phyloP scores from a whole-genome alignment of 768 basidiomycete species.

The Amanita jacksonii region DNA sequence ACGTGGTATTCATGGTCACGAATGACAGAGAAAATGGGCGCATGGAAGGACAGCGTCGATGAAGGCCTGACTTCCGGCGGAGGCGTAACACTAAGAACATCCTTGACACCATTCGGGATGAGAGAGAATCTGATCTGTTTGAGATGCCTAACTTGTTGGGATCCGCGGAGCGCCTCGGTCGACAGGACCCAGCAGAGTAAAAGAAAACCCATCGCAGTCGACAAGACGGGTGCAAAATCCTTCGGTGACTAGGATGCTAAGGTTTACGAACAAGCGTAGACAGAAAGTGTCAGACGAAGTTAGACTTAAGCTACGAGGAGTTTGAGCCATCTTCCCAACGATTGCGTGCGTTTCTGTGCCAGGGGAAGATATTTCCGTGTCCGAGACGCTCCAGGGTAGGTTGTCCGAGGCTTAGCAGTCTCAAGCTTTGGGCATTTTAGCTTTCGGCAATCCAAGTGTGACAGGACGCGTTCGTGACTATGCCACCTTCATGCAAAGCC shows the following conservation, averaged over 20 bases:
- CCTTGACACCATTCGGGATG: not conserved
- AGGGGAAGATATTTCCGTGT: not conserved
- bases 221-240: not conserved
- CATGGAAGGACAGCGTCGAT: not conserved
- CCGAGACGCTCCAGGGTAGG: not conserved
- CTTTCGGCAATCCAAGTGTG: constrained; percentile 2
- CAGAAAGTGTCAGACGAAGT: constrained; percentile 8
- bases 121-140: constrained; percentile 1
- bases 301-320: constrained; percentile 2
- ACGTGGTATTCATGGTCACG: constrained; percentile 1
- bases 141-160: not conserved
- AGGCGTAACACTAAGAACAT: too few relatives aligned
- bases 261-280: constrained; percentile 4
- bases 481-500: not conserved
- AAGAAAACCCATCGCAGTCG: not conserved
- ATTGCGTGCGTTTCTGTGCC: not conserved
- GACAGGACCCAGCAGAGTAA: not conserved
- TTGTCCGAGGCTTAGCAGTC: not conserved
- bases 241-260: not conserved
- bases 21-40: not conserved
- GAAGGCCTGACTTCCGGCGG: too few relatives aligned
- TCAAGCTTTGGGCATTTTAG: not conserved
- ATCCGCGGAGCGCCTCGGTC: constrained; percentile 9
- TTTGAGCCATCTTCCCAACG: not conserved
- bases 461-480: constrained; percentile 11